Evolutionary conservation across 257 asterid species (phyloP).

Genomic region (Capsicum baccatum): DNA sequence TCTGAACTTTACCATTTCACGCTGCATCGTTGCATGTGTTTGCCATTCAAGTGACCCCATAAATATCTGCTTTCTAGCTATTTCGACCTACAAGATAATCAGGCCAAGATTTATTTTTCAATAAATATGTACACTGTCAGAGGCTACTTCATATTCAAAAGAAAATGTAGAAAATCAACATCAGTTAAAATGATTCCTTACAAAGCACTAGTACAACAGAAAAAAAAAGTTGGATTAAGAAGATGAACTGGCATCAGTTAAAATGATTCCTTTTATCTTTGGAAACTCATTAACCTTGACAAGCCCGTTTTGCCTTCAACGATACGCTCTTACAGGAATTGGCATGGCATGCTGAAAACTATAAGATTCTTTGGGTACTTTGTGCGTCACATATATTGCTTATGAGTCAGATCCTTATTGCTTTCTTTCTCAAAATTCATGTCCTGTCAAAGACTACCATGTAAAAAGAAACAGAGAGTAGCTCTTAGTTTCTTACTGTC

Average conservation of each 20-base stretch:
- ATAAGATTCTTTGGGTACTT: neutral
- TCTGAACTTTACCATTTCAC: conserved; percentile 66
- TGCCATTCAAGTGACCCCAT: conserved; percentile 82
- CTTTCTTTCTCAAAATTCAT: neutral
- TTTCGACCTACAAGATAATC: conserved; percentile 72
- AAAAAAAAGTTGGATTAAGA: neutral
- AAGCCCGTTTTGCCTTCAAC: neutral
- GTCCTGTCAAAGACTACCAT: neutral
- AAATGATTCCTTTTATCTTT: neutral
- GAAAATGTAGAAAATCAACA: conserved; percentile 1
- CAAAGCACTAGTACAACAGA: neutral
- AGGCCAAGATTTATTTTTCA: neutral
- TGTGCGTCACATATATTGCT: neutral
- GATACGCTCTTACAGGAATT: neutral
- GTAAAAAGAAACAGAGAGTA: neutral
- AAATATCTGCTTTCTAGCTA: conserved; percentile 64
- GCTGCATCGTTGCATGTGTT: conserved; percentile 67
- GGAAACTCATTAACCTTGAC: neutral
- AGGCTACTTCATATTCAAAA: neutral
- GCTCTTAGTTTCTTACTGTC: neutral
- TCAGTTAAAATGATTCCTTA: neutral
- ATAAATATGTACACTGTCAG: neutral
- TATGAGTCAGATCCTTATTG: neutral
- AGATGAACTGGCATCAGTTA: neutral
- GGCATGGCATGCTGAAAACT: neutral